phyloP scores from a whole-genome alignment of 2,329 filamentous ascomycete genomes.

The Decorospora gaudefroyi region DNA sequence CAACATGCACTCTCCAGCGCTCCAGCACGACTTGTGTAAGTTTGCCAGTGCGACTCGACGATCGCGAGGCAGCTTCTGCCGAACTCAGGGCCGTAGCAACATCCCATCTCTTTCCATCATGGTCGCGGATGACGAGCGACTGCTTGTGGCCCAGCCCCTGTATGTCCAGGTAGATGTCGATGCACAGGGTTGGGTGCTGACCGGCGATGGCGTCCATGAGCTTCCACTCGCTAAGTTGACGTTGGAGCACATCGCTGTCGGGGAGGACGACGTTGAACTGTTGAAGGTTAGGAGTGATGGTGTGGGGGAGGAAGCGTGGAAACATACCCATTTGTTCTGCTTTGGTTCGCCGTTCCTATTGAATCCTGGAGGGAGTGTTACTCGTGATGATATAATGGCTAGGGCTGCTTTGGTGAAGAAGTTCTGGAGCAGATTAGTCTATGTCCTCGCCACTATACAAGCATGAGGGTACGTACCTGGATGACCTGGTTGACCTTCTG shows the following conservation, averaged over 20 bases:
- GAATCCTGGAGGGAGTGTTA: slow-evolving; percentile 66
- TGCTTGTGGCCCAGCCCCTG: slow-evolving; percentile 80
- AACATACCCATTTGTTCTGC: slow-evolving; percentile 83
- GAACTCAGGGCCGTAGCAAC: slow-evolving; percentile 79
- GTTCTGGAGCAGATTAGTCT: slow-evolving; percentile 64
- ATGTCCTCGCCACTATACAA: neutral
- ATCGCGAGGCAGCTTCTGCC: slow-evolving; percentile 55
- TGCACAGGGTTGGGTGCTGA: slow-evolving; percentile 79
- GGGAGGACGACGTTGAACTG: slow-evolving; percentile 96
- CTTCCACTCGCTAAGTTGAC: slow-evolving; percentile 82
- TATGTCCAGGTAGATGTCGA: slow-evolving; percentile 87
- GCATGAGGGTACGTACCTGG: slow-evolving; percentile 63
- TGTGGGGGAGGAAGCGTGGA: neutral
- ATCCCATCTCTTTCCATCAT: slow-evolving; percentile 90
- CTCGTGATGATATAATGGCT: slow-evolving; percentile 79
- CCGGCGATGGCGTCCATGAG: slow-evolving; percentile 75
- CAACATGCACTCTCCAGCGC: slow-evolving; percentile 85
- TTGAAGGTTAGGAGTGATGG: slow-evolving; percentile 13
- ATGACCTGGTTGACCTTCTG: slow-evolving; percentile 88
- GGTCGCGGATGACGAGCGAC: slow-evolving; percentile 83
- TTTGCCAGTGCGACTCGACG: slow-evolving; percentile 53
- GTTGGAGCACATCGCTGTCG: slow-evolving; percentile 84
- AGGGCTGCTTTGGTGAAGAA: slow-evolving; percentile 88
- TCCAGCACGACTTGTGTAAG: slow-evolving; percentile 80
- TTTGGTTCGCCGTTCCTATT: slow-evolving; percentile 65